Evolutionary conservation across 78 protist genomes (phyloP), one percentile per base, ranked within the genome.

Genomic region (Capsaspora owczarzaki): DNA sequence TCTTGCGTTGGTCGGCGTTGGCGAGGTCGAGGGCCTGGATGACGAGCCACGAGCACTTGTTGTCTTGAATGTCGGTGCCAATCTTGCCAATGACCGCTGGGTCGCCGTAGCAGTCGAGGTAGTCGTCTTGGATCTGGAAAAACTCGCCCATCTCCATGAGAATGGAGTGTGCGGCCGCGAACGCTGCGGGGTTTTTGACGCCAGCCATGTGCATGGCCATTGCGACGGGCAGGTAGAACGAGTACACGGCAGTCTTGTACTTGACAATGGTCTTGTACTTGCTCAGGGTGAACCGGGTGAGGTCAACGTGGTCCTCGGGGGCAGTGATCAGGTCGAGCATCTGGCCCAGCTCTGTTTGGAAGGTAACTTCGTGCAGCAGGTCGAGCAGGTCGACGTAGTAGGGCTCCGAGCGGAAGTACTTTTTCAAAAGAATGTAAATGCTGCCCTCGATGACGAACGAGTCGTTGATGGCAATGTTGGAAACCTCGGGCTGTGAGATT

Each of bases 221-320:
- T 0, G 95, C 95, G 38, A 94, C 91, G 38, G 99, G 99, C 40
- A 97, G 84, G 70, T 92, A 95, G 89, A 95, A 96, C 22, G 99
- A 93, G 88, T 98, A 98, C 86, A 80, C 91, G 33, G 99, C 95
- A 0, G 99, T 98, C 87, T 98, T 96, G 93, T 94, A 90, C 69
- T 87, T 93, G 70, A 95, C 97, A 82, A 97, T 96, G 66, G 43
- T 61, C 76, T 80, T 72, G 85, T 94, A 92, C 35, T 87, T 61
- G 76, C 46, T 89, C 53, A 87, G 43, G 33, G 92, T 53, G 81
- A 82, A 89, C 63, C 78, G 69, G 2, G 74, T 76, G 53, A 89
- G 80, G 87, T 86, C 89, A 47, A 89, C 46, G 40, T 66, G 0
- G 40, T 31, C 77, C 87, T 75, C 89, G 75, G 90, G 92, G 44